Base-by-base conservation (phyloP, 805 yeast species). In the Suhomyces xylopsoci region DNA sequence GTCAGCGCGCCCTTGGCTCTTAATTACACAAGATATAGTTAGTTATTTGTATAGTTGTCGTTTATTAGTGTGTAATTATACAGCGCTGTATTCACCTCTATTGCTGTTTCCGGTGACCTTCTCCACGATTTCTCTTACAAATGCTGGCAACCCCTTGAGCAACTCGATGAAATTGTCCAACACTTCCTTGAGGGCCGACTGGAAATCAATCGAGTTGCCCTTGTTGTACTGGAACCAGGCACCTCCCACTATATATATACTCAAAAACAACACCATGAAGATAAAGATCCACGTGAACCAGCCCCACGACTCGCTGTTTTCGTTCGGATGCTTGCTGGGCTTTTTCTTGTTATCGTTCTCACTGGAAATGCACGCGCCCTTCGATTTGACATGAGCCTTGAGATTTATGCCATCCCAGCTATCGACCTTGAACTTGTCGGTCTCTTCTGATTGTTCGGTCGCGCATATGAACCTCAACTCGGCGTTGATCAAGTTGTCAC, bases 1-100 rank as follows among this genome's bases (percentile, higher is more conserved):
- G 22, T 10, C 22, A 15, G 15, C 42, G 42, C 20, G 12, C 12
- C 32, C n/a, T 26, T 3, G 7, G 25, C 28, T 10, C 10, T 28
- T 28, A 28, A 28, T 28, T 28, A 12, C 6, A 8, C 28, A 26
- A 9, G 12, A 12, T 30, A 30, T 15, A 30, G 34, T 30, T 12
- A 14, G 12, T 36, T n/a, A n/a, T n/a, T n/a, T n/a, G 22, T 20
- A 20, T 20, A 20, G 4, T 20, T 20, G 4, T 20, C 22, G 22
- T 17, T 34, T 7, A 36, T 47, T 34, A n/a, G 9, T 14, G 26
- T 40, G 14, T 30, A 22, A 8, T 71, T 76, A 92, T 9, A 94
- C 96, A 34, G 97, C 98, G 64, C 96, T 85, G 68, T 94, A 93
- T 17, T 97, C 98, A 25, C 96, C 96, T 66, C 97, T 81, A 61